Conservation (phyloP, 495 filamentous ascomycete genomes). For the Podospora bellae-mahoneyi region DNA sequence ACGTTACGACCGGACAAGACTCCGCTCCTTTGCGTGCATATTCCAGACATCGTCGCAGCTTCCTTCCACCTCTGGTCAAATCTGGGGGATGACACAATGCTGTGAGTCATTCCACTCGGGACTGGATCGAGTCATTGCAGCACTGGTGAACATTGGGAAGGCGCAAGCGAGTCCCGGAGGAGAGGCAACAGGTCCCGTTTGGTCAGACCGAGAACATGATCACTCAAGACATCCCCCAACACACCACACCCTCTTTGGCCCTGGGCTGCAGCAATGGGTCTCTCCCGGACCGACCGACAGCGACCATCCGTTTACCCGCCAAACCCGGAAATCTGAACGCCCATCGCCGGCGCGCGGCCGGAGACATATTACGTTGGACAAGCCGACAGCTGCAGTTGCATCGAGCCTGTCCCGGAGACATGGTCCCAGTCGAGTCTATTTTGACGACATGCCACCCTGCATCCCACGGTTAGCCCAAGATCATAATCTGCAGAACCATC, state of each 20-base stretch:
- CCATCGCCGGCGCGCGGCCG: background rate
- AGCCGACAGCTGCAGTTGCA: constrained; percentile 14
- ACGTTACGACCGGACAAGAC: background rate
- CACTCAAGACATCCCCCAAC: background rate
- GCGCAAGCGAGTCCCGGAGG: background rate
- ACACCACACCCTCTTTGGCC: background rate
- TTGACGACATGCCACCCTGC: constrained; percentile 15
- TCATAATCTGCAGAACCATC: background rate
- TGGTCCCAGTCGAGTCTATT: constrained; percentile 19
- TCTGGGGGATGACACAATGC: too few species aligned
- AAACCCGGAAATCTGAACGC: background rate
- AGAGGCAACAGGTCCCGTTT: background rate
- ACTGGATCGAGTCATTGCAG: background rate
- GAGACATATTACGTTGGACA: constrained; percentile 4
- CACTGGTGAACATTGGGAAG: background rate
- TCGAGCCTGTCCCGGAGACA: constrained; percentile 7
- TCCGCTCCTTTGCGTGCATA: background rate
- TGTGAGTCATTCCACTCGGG: background rate
- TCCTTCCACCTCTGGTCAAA: too few species aligned
- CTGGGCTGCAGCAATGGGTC: background rate
- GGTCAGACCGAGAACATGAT: background rate
- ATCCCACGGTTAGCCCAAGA: background rate
- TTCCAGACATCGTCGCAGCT: too few species aligned
- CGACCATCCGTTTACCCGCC: constrained; percentile 3
- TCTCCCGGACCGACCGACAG: background rate